These are phyloP conservation scores for Fusarium sp. DNA, from an alignment of 2,329 filamentous ascomycete genomes.

Conservation along the genomic window DNA sequence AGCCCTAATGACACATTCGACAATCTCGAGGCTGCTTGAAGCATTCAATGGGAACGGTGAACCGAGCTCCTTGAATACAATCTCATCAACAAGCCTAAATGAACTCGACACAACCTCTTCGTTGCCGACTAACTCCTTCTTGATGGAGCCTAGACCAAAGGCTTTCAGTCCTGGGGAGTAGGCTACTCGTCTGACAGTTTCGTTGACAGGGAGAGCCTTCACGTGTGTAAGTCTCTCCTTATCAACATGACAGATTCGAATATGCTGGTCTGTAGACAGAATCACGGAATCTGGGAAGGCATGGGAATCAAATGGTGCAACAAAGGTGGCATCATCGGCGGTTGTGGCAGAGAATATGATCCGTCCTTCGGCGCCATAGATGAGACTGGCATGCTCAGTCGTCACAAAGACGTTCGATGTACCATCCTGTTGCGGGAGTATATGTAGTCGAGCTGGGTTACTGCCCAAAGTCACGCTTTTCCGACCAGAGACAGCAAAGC, in stretches of 20 bases:
- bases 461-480: conserved; percentile 88
- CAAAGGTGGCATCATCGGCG: conserved; percentile 81
- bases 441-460: conserved; percentile 81
- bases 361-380: conserved; percentile 87
- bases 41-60: conserved; percentile 69
- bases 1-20: conserved; percentile 84
- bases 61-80: conserved; percentile 81
- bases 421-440: conserved; percentile 72
- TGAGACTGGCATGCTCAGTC: conserved; percentile 91
- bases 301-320: conserved; percentile 83
- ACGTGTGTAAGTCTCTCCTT: conserved; percentile 88
- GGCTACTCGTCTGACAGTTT: conserved; percentile 86
- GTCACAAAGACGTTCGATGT: conserved; percentile 88
- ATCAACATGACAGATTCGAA: conserved; percentile 84
- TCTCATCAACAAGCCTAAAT: conserved; percentile 91
- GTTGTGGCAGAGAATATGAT: conserved; percentile 95
- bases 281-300: conserved; percentile 84
- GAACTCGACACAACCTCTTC: conserved; percentile 80
- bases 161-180: conserved; percentile 82
- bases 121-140: conserved; percentile 72
- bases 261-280: conserved; percentile 76
- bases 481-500: conserved; percentile 72
- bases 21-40: conserved; percentile 68
- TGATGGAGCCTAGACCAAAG: conserved; percentile 88
- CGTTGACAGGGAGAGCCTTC: conserved; percentile 76